phyloP scores from a whole-genome alignment of 2,329 filamentous ascomycete species.

The Alternaria sp. region DNA sequence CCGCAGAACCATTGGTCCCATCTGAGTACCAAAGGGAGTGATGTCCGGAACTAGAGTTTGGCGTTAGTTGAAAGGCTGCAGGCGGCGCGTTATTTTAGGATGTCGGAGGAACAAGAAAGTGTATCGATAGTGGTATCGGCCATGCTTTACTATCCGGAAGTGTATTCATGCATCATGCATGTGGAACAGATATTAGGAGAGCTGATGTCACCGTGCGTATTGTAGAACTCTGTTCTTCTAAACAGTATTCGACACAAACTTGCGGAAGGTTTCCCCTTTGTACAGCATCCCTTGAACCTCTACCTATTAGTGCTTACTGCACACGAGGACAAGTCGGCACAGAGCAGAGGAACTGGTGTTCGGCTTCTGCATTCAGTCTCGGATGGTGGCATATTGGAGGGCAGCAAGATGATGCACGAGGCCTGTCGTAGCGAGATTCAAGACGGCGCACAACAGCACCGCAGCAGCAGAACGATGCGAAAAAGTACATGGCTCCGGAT shows the following conservation, averaged over 20 bases:
- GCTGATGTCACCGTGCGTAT: slow-evolving; percentile 4
- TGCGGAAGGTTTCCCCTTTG: slow-evolving; percentile 4
- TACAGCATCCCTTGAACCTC: slow-evolving; percentile 2
- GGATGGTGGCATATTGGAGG: slow-evolving; percentile 18
- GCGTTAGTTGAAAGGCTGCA: slow-evolving; percentile 3
- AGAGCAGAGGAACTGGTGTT: slow-evolving; percentile 10
- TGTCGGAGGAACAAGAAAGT: slow-evolving; percentile 27
- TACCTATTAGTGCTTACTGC: neutral
- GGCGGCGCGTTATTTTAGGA: slow-evolving; percentile 17
- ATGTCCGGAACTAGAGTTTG: neutral
- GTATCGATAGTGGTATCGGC: slow-evolving; percentile 28
- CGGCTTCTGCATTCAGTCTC: slow-evolving; percentile 7
- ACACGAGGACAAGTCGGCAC: slow-evolving; percentile 1
- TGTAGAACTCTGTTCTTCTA: slow-evolving; percentile 4
- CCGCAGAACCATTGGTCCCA: slow-evolving; percentile 1
- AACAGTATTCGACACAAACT: neutral
- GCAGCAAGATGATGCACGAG: slow-evolving; percentile 12
- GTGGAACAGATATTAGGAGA: slow-evolving; percentile 4
- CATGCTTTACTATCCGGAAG: slow-evolving; percentile 18
- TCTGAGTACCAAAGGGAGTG: slow-evolving; percentile 2
- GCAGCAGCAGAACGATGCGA: slow-evolving; percentile 25
- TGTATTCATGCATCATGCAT: slow-evolving; percentile 10
- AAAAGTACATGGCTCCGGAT: slow-evolving; percentile 24
- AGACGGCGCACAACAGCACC: slow-evolving; percentile 28
- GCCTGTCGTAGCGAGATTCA: slow-evolving; percentile 17